phyloP scores from a whole-genome alignment of 768 basidiomycete genomes.

The Suillus bovinus region DNA sequence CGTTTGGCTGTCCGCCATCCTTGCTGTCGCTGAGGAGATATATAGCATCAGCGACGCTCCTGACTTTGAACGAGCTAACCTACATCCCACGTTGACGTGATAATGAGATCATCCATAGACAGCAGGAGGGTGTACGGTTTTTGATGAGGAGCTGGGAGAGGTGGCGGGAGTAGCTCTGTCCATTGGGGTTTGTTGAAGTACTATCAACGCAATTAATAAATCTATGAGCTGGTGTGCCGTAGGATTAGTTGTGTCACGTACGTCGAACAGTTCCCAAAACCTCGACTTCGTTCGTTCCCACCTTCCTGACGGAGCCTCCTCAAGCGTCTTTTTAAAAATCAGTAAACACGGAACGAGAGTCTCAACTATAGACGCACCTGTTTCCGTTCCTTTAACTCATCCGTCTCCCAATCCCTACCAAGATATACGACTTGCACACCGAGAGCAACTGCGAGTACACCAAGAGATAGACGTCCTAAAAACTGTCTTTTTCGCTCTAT shows the following conservation, averaged over 20 bases:
- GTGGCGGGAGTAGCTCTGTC: conserved; percentile 88
- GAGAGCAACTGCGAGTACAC: conserved; percentile 53
- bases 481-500: conserved; percentile 70
- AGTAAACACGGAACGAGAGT: background rate
- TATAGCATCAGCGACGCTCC: background rate
- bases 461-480: conserved; percentile 56
- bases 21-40: conserved; percentile 65
- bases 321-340: conserved; percentile 44
- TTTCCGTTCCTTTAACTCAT: conserved; percentile 65
- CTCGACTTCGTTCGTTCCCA: conserved; percentile 66
- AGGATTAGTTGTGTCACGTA: conserved; percentile 35
- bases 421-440: conserved; percentile 61
- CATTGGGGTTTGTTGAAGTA: conserved; percentile 93
- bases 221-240: background rate
- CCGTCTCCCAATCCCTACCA: conserved; percentile 77
- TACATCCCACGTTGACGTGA: conserved; percentile 96
- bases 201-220: conserved; percentile 37
- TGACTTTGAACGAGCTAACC: conserved; percentile 35
- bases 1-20: conserved; percentile 99
- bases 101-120: conserved; percentile 88
- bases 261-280: conserved; percentile 67
- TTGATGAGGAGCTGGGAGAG: conserved; percentile 76
- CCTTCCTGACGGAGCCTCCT: conserved; percentile 60
- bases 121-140: conserved; percentile 92
- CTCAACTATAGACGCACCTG: conserved; percentile 44